These are phyloP conservation scores for Sextonia rubra DNA, from an alignment of 164 flowering plant genomes.

Conservation along the genomic window DNA sequence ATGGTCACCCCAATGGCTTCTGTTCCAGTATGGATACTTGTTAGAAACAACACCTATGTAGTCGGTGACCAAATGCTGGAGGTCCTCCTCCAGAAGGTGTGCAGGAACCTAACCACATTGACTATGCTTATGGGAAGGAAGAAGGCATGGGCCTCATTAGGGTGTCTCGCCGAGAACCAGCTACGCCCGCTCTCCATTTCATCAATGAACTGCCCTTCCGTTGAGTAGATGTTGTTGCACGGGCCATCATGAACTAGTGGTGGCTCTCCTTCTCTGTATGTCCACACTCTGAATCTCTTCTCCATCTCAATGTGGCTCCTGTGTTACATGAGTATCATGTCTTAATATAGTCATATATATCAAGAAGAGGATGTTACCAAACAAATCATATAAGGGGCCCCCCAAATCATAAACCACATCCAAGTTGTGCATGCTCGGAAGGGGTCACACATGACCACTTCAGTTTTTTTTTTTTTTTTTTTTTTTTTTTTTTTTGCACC, in stretches of 20 bases:
- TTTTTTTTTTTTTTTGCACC: too few relatives aligned
- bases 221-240: slow-evolving; percentile 41
- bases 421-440: too few relatives aligned
- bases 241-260: slow-evolving; percentile 62
- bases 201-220: slow-evolving; percentile 60
- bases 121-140: slow-evolving; percentile 43
- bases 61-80: slow-evolving; percentile 38
- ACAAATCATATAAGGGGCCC: too few relatives aligned
- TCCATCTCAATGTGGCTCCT: slow-evolving; percentile 40
- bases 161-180: neutral
- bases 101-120: too few relatives aligned
- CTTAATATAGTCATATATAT: too few relatives aligned
- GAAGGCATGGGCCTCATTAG: slow-evolving; percentile 9
- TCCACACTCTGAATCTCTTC: slow-evolving; percentile 65
- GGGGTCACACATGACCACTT: too few relatives aligned
- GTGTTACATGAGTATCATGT: neutral
- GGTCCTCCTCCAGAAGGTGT: too few relatives aligned
- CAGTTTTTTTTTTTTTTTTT: too few relatives aligned
- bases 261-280: slow-evolving; percentile 57
- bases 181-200: slow-evolving; percentile 28
- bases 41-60: slow-evolving; percentile 55
- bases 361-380: too few relatives aligned
- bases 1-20: slow-evolving; percentile 68
- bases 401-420: too few relatives aligned
- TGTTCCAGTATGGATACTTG: slow-evolving; percentile 73